Base-by-base conservation (phyloP, 176 grass and related monocot genomes). In the Leersia perrieri region DNA sequence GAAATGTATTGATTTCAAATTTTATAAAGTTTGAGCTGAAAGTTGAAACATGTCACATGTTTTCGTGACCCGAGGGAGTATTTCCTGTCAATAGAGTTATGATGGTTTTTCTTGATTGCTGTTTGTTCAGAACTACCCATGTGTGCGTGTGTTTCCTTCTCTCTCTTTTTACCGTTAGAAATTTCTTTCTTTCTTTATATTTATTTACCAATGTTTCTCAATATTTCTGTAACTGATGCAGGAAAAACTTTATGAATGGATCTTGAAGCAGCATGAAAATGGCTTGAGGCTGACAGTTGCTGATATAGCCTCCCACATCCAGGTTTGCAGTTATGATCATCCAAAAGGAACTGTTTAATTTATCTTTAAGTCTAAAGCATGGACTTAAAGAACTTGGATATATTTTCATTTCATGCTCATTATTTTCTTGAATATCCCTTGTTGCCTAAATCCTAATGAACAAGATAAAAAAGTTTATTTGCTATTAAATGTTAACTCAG, bases 241-340 rank as follows among this genome's bases (percentile, higher is more conserved):
- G 88, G 91, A 90, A 75, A 94, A 94, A 39, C 85, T 94, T 23
- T 90, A 94, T 26, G 85, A 90, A 73, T 94, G 91, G 88, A 90
- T 94, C 25, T 79, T 83, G 38, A 88, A 82, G 63, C 79, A 88
- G 82, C 88, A 94, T 10, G 88, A 90, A 70, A 84, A 83, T 57
- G 88, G 88, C 7, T 83, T 82, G 80, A 90, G 79, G 66, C 63
- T 94, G 31, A 88, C 88, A 61, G 64, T 88, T 62, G 85, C 45
- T 69, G 88, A 88, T 68, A 73, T 94, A 69, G 82, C 86, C 57
- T 70, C 88, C 5, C 82, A 86, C 36, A 88, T 90, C 42, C 91
- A 93, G 88, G 91, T 93, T 61, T 71, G 31, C 33, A 20, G 71
- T 57, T 16, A 11, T 39, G 49, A 5, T 15, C 27, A 22, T 77